These are phyloP conservation scores for Aspergillus sojae DNA, from an alignment of 2,329 filamentous ascomycete species.

Conservation along the genomic window DNA sequence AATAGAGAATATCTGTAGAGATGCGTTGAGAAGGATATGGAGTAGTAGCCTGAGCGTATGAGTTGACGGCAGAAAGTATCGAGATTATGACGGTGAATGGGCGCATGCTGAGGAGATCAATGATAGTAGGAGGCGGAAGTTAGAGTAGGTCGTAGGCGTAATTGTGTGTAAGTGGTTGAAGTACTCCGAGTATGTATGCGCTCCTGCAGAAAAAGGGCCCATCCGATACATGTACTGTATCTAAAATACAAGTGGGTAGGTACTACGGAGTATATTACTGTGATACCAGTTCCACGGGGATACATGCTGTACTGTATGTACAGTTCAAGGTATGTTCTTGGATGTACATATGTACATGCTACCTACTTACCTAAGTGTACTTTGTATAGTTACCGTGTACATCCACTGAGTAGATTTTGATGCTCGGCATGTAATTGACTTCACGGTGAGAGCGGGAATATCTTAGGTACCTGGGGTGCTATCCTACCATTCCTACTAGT, in stretches of 20 bases:
- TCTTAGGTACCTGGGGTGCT: too few relatives aligned
- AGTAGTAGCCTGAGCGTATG: conserved; percentile 17
- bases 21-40: conserved; percentile 19
- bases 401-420: too few relatives aligned
- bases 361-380: too few relatives aligned
- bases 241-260: not conserved
- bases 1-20: conserved; percentile 41
- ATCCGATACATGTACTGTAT: not conserved
- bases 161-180: too few relatives aligned
- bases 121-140: not conserved
- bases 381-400: too few relatives aligned
- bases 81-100: conserved; percentile 11
- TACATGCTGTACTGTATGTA: not conserved
- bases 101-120: conserved; percentile 16
- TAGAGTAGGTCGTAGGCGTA: not conserved
- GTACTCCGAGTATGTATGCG: not conserved
- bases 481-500: too few relatives aligned
- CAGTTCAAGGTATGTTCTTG: not conserved
- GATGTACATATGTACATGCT: too few relatives aligned
- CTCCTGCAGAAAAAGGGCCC: not conserved
- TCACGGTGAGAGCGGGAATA: too few relatives aligned
- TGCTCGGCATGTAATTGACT: too few relatives aligned
- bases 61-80: conserved; percentile 20
- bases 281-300: not conserved
- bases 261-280: not conserved